phyloP scores from a whole-genome alignment of 2,329 filamentous ascomycete genomes.

The Sclerotinia subarctica region DNA sequence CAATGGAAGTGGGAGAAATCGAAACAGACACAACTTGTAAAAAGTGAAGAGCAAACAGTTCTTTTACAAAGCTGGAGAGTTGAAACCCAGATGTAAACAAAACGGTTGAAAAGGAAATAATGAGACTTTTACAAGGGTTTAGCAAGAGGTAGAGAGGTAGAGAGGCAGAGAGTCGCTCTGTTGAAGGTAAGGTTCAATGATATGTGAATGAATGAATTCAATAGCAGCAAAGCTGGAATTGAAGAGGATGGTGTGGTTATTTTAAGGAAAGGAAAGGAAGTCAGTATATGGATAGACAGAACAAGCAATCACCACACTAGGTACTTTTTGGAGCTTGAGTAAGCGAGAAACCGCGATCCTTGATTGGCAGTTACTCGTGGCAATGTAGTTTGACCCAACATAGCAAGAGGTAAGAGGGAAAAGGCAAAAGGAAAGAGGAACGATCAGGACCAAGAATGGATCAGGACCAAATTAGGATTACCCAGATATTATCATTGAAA shows the following conservation, averaged over 20 bases:
- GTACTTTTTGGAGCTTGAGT: background rate
- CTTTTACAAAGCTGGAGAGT: background rate
- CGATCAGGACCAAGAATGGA: background rate
- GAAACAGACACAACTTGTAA: background rate
- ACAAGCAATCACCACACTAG: background rate
- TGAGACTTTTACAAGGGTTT: background rate
- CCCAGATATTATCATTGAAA: background rate
- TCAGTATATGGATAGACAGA: background rate
- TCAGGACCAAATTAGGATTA: background rate
- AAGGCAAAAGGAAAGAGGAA: background rate
- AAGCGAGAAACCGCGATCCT: background rate
- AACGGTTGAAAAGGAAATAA: background rate
- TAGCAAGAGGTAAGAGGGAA: background rate
- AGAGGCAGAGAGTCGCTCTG: background rate
- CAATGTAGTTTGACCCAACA: too few relatives aligned
- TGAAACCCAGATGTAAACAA: background rate
- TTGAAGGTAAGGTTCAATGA: background rate
- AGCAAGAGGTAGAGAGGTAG: background rate
- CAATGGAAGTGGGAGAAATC: background rate
- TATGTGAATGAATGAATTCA: background rate
- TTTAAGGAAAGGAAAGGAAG: background rate
- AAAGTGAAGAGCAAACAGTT: background rate
- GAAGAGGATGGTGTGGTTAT: background rate
- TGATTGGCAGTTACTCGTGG: background rate
- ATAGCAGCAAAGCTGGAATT: background rate